Conservation (phyloP, 148 eudicot genomes). For the Fagopyrum tataricum region DNA sequence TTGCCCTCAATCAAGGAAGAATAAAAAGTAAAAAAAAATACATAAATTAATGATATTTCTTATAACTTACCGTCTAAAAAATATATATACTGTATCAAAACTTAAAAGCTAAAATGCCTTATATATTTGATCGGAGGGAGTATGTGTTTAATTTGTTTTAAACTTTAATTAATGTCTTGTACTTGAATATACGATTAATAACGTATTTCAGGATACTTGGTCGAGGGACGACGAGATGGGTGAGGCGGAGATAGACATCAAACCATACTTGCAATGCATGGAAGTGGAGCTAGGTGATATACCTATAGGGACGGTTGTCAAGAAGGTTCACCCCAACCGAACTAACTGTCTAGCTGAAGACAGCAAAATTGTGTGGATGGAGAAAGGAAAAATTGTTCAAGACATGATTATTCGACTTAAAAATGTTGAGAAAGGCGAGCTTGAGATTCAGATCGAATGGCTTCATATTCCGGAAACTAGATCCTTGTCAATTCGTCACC, state of each 20-base stretch:
- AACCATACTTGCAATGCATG: constrained; percentile 14
- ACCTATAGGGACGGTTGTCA: constrained; percentile 8
- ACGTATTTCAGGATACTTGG: constrained; percentile 3
- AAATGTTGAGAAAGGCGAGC: constrained; percentile 13
- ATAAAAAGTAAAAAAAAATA: too few species aligned
- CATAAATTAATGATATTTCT: too few species aligned
- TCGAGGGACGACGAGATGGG: constrained; percentile 17
- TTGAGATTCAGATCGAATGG: constrained; percentile 18
- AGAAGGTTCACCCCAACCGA: constrained; percentile 11
- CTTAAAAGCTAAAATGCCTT: too few species aligned
- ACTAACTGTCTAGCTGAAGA: constrained; percentile 11
- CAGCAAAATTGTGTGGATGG: constrained; percentile 11
- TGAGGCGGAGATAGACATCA: constrained; percentile 11
- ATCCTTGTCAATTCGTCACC: not conserved
- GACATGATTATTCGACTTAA: constrained; percentile 13
- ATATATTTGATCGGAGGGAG: too few species aligned
- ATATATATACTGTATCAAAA: too few species aligned
- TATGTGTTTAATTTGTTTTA: too few species aligned
- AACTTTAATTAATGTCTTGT: too few species aligned
- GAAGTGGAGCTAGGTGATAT: constrained; percentile 2
- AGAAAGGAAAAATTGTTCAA: not conserved
- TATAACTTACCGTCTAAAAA: too few species aligned
- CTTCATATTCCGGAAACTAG: not conserved
- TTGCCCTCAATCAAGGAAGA: too few species aligned
- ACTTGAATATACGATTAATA: too few species aligned